phyloP scores from a whole-genome alignment of 2,329 filamentous ascomycete species.

The Sclerotinia glacialis region DNA sequence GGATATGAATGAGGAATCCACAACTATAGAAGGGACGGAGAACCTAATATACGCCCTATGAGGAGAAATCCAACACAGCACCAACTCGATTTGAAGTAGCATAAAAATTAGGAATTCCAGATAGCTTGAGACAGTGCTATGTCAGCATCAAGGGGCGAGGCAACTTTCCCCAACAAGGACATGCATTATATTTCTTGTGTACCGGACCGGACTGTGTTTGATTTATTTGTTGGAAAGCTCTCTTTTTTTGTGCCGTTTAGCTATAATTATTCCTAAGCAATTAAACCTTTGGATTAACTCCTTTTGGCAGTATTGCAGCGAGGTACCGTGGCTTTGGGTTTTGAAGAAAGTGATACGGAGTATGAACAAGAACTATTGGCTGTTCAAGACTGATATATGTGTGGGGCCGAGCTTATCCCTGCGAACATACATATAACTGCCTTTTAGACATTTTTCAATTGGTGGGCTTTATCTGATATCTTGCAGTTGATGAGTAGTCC shows the following conservation, averaged over 20 bases:
- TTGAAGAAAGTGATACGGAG: conserved; percentile 10
- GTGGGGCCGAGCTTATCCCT: neutral
- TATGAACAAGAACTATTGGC: neutral
- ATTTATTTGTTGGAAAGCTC: neutral
- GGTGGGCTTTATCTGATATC: conserved; percentile 8
- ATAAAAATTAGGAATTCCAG: conserved; percentile 11
- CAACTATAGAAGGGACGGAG: neutral
- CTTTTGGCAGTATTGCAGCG: conserved; percentile 12
- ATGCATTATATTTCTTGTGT: conserved; percentile 20
- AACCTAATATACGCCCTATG: conserved; percentile 10
- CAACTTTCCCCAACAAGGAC: conserved; percentile 16
- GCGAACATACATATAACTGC: neutral
- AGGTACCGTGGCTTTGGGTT: conserved; percentile 10
- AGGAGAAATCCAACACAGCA: conserved; percentile 9
- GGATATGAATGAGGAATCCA: neutral
- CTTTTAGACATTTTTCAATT: conserved; percentile 1
- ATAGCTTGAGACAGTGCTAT: conserved; percentile 11
- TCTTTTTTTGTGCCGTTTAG: neutral
- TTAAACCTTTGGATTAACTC: conserved; percentile 7
- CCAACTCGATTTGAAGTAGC: conserved; percentile 13
- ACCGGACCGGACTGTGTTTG: conserved; percentile 11
- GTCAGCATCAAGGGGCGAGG: conserved; percentile 18
- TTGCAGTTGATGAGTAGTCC: conserved; percentile 5
- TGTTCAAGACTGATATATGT: neutral
- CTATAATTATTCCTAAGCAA: conserved; percentile 10